Evolutionary conservation across 345 rosid species (phyloP).

Genomic region (Aurinia saxatilis): DNA sequence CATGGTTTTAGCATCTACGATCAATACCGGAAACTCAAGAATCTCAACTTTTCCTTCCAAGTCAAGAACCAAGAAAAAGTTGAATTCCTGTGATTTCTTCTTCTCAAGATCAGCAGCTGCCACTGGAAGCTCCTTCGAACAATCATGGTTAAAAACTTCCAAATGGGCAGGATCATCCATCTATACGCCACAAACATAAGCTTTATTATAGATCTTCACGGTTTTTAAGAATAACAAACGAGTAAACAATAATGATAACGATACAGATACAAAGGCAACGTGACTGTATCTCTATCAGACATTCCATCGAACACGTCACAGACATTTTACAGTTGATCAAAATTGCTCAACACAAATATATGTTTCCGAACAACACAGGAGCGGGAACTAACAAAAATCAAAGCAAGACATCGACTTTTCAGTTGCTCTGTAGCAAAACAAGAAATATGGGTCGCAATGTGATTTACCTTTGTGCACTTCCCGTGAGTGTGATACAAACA

Average conservation of each 20-base stretch:
- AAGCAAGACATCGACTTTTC: background rate
- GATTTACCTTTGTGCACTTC: slow-evolving; percentile 60
- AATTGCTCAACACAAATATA: no score
- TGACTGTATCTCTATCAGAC: slow-evolving; percentile 8
- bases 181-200: slow-evolving; percentile 31
- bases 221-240: background rate
- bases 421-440: background rate
- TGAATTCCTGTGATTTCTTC: slow-evolving; percentile 49
- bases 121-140: slow-evolving; percentile 51
- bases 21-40: slow-evolving; percentile 82
- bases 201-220: background rate
- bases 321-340: background rate
- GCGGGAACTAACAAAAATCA: background rate
- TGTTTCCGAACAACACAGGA: background rate
- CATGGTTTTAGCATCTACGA: slow-evolving; percentile 67
- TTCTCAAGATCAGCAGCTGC: slow-evolving; percentile 32
- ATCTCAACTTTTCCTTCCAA: slow-evolving; percentile 91
- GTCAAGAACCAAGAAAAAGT: slow-evolving; percentile 77
- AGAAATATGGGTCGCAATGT: background rate
- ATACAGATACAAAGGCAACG: background rate
- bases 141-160: slow-evolving; percentile 68
- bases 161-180: slow-evolving; percentile 65
- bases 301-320: slow-evolving; percentile 34
- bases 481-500: slow-evolving; percentile 86
- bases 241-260: background rate